These are phyloP conservation scores for Diutina siamensis DNA, from an alignment of 1,139 yeast species.

Conservation along the genomic window DNA sequence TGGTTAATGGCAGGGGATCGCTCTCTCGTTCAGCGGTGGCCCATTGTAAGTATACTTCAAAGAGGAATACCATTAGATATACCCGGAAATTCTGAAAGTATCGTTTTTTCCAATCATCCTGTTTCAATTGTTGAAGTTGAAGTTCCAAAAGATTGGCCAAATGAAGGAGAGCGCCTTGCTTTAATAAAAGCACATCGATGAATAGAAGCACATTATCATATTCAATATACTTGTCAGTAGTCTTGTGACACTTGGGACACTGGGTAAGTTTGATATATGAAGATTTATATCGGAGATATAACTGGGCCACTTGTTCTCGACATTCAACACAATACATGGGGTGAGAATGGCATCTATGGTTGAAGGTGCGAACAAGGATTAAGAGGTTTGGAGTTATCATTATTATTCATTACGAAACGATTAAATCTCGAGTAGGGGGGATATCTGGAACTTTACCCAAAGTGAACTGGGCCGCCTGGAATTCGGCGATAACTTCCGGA, in stretches of 20 bases:
- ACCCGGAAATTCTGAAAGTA: slow-evolving; percentile 33
- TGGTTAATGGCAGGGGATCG: slow-evolving; percentile 16
- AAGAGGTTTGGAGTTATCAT: neutral
- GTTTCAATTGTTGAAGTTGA: slow-evolving; percentile 10
- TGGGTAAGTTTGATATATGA: slow-evolving; percentile 73
- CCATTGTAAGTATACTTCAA: slow-evolving; percentile 88
- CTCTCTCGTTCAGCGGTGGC: slow-evolving; percentile 67
- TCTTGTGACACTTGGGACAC: slow-evolving; percentile 58
- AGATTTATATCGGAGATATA: slow-evolving; percentile 65
- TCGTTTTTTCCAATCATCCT: slow-evolving; percentile 7
- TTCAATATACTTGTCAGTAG: slow-evolving; percentile 88
- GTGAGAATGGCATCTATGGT: too few relatives aligned
- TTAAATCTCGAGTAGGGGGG: neutral
- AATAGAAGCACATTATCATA: slow-evolving; percentile 75
- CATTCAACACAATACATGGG: slow-evolving; percentile 87
- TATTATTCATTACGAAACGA: neutral
- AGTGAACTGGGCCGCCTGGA: neutral
- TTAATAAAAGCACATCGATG: slow-evolving; percentile 69
- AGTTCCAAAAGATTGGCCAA: slow-evolving; percentile 57
- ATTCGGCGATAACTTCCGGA: neutral
- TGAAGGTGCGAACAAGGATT: neutral
- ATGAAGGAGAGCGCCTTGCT: slow-evolving; percentile 87
- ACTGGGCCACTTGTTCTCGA: slow-evolving; percentile 20
- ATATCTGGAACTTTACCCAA: neutral
- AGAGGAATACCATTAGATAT: slow-evolving; percentile 56